These are phyloP conservation scores for Marasmius fiardii DNA, from an alignment of 1,284 basidiomycete species.

Conservation along the genomic window DNA sequence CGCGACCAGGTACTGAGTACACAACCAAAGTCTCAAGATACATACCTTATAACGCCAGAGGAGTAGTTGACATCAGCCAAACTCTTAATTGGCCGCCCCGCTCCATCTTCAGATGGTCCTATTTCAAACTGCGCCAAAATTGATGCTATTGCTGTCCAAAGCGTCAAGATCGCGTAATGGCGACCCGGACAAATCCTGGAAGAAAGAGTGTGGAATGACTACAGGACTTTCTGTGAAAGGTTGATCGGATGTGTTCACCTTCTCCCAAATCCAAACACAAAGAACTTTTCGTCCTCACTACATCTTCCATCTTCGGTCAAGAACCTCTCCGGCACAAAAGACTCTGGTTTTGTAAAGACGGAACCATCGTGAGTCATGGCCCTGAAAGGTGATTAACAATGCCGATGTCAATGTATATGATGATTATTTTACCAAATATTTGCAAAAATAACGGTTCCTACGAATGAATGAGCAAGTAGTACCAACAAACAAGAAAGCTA, in stretches of 20 bases:
- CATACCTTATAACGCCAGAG: not conserved
- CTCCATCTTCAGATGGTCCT: conserved; percentile 5
- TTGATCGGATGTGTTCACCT: not conserved
- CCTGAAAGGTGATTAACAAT: not conserved
- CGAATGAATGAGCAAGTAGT: conserved; percentile 10
- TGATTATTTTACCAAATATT: not conserved
- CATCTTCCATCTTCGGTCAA: conserved; percentile 10
- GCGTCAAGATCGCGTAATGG: conserved; percentile 5
- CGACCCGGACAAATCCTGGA: conserved; percentile 13
- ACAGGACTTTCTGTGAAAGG: no score
- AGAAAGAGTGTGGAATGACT: not conserved
- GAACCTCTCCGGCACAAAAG: conserved; percentile 14
- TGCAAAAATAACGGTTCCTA: not conserved
- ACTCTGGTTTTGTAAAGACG: conserved; percentile 9
- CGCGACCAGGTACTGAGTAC: no score
- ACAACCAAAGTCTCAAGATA: no score
- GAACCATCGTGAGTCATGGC: conserved; percentile 1
- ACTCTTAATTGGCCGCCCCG: conserved; percentile 1
- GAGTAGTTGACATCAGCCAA: not conserved
- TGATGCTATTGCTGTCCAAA: conserved; percentile 15
- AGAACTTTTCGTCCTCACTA: conserved; percentile 1
- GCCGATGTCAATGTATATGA: no score
- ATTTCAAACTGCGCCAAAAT: conserved; percentile 14
- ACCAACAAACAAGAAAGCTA: conserved; percentile 1
- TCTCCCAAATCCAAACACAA: conserved; percentile 1